Percentiles rank a stretch among this genome's conserved stretches.
Evolutionary conservation across 1,284 basidiomycete genomes (phyloP).

Genomic region (Cutaneotrichosporon dermatis): DNA sequence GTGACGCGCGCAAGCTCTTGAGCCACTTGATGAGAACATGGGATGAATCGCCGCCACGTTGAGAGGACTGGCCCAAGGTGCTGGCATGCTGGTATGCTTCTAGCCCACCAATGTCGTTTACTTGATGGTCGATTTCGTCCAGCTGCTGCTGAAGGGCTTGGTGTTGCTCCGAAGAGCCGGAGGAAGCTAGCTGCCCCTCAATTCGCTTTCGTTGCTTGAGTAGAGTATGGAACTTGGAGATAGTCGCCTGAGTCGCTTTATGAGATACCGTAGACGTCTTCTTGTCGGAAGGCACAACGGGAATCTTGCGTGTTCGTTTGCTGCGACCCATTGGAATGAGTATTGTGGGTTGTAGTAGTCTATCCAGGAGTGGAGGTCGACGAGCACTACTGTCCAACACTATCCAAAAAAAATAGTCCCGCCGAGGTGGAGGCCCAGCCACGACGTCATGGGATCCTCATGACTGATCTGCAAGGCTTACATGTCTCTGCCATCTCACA

Average conservation of each 20-base stretch:
- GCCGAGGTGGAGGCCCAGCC: too few relatives aligned
- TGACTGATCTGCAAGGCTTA: too few relatives aligned
- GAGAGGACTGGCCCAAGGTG: slow-evolving; percentile 66
- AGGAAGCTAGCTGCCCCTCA: slow-evolving; percentile 15
- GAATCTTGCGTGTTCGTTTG: slow-evolving; percentile 14
- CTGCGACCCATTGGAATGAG: slow-evolving; percentile 1
- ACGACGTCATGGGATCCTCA: too few relatives aligned
- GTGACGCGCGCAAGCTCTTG: slow-evolving; percentile 52
- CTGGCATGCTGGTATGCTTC: slow-evolving; percentile 76
- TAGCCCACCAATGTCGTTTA: slow-evolving; percentile 66
- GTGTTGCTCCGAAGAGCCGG: neutral
- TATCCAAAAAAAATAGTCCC: too few relatives aligned
- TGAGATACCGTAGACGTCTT: slow-evolving; percentile 20
- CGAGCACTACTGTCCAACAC: neutral
- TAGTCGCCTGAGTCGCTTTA: slow-evolving; percentile 41
- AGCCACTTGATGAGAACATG: slow-evolving; percentile 71
- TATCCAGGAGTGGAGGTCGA: neutral
- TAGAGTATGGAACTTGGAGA: slow-evolving; percentile 43
- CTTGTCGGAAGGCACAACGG: slow-evolving; percentile 4
- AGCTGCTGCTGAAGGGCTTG: slow-evolving; percentile 37
- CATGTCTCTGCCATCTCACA: too few relatives aligned
- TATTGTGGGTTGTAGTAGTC: neutral
- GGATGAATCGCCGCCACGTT: slow-evolving; percentile 79
- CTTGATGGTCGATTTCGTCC: slow-evolving; percentile 57
- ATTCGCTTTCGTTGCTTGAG: slow-evolving; percentile 39